Evolutionary conservation across 1,139 yeast species (phyloP), one percentile per base, ranked within the genome.

Genomic region (Yamadazyma conglobata): DNA sequence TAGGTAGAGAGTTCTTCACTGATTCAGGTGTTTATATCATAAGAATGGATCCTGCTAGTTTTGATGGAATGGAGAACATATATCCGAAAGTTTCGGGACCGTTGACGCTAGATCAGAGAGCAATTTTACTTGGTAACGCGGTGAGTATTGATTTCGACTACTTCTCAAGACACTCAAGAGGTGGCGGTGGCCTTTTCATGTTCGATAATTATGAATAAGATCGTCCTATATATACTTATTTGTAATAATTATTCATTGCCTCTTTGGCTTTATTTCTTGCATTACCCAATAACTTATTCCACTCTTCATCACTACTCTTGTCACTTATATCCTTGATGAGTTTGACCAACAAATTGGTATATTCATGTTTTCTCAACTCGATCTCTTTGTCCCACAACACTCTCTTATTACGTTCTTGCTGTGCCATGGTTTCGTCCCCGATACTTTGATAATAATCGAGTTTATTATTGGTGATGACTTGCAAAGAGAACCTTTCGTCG

Each of bases 111-210:
- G 94, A 84, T 48, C 87, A 91, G 56, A 72, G 95, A 42, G 95
- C 96, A 0, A 77, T 89, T 2, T 54, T 91, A 53, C 64, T 91
- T 34, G 95, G 89, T 0, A 83, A 84, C 40, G 95, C 96, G 0
- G 81, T 91, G 3, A 82, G 94, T 43, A 82, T 91, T 39, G 98
- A 91, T 56, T 91, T 87, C 54, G 98, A 91, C 56, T 91, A 88
- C 59, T 91, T 91, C 54, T 86, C 95, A 12, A 71, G 96, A 50
- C 96, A 87, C 52, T 81, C 93, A 19, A 65, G 82, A 34, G 68
- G 72, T 16, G 66, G 72, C 13, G 69, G 70, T 3, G 62, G 63
- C 2, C 48, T 67, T 15, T 53, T 71, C 28, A 43, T 60, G 15
- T 60, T 69, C 39, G 64, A 64, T 9, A 56, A 57, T 28, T 54